Evolutionary conservation across 2,329 filamentous ascomycete species (phyloP).

Genomic region (Aspergillus vadensis): DNA sequence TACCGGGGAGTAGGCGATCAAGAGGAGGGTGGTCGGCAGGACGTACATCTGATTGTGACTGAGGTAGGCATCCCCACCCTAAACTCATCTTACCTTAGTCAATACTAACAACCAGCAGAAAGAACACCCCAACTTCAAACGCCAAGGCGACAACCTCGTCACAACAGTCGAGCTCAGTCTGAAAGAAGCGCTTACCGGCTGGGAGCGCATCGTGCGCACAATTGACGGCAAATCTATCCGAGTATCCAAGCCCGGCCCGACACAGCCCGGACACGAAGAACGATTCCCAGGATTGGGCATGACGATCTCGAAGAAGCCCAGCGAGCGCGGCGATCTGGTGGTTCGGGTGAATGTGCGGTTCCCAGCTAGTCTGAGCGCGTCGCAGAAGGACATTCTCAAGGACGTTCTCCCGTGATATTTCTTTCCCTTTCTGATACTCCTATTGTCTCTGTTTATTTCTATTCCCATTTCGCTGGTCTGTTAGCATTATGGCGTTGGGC

Average conservation of each 20-base stretch:
- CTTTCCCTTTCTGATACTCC: constrained; percentile 2
- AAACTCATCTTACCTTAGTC: background rate
- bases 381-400: constrained; percentile 78
- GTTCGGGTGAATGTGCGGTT: constrained; percentile 93
- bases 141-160: constrained; percentile 84
- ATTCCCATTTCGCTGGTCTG: background rate
- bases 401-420: constrained; percentile 65
- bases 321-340: constrained; percentile 81
- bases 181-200: constrained; percentile 93
- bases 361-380: constrained; percentile 71
- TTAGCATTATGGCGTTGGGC: constrained; percentile 31
- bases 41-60: constrained; percentile 90
- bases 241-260: constrained; percentile 79
- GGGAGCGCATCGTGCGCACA: constrained; percentile 86
- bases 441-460: constrained; percentile 7
- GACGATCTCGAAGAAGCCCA: constrained; percentile 89
- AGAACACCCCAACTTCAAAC: constrained; percentile 78
- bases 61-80: constrained; percentile 65
- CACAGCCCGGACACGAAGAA: constrained; percentile 79
- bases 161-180: constrained; percentile 78
- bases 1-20: constrained; percentile 98
- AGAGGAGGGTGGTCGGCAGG: constrained; percentile 92
- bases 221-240: constrained; percentile 87
- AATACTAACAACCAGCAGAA: constrained; percentile 64
- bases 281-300: constrained; percentile 85